A percentile compares a stretch with the other conserved stretches of the same genome.
These are phyloP conservation scores for Ajuga reptans DNA, from an alignment of 305 asterid genomes.

Conservation along the genomic window DNA sequence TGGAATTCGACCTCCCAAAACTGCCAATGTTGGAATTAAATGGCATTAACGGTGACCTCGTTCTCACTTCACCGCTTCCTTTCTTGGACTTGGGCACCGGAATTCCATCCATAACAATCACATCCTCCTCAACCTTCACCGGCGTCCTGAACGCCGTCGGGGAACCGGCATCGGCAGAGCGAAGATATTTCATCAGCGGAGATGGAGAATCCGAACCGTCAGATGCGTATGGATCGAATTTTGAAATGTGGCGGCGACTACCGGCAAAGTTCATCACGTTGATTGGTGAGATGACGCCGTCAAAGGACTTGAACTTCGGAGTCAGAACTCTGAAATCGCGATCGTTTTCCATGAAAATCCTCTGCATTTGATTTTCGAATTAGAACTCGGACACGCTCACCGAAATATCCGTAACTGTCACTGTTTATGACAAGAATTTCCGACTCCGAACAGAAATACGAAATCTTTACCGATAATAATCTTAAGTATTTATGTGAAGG, in stretches of 20 bases:
- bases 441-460: slow-evolving; percentile 14
- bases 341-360: slow-evolving; percentile 40
- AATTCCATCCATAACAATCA: slow-evolving; percentile 70
- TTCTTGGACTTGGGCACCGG: slow-evolving; percentile 30
- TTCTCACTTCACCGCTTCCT: slow-evolving; percentile 22
- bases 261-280: slow-evolving; percentile 17
- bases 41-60: slow-evolving; percentile 25
- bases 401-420: neutral
- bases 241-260: slow-evolving; percentile 25
- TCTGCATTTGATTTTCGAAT: slow-evolving; percentile 24
- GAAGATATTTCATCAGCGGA: slow-evolving; percentile 38
- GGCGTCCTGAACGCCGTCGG: slow-evolving; percentile 33
- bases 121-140: slow-evolving; percentile 70
- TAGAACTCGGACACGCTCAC: neutral
- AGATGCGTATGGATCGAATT: slow-evolving; percentile 53
- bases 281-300: slow-evolving; percentile 36
- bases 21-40: slow-evolving; percentile 25
- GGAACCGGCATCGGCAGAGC: slow-evolving; percentile 29
- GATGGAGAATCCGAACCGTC: slow-evolving; percentile 48
- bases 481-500: neutral
- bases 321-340: slow-evolving; percentile 27
- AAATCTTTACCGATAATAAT: slow-evolving; percentile 4
- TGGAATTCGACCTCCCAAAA: slow-evolving; percentile 23
- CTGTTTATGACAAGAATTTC: neutral
- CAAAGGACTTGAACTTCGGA: slow-evolving; percentile 29